Evolutionary conservation across 345 rosid species (phyloP).

Genomic region (Salix koriyanagi): DNA sequence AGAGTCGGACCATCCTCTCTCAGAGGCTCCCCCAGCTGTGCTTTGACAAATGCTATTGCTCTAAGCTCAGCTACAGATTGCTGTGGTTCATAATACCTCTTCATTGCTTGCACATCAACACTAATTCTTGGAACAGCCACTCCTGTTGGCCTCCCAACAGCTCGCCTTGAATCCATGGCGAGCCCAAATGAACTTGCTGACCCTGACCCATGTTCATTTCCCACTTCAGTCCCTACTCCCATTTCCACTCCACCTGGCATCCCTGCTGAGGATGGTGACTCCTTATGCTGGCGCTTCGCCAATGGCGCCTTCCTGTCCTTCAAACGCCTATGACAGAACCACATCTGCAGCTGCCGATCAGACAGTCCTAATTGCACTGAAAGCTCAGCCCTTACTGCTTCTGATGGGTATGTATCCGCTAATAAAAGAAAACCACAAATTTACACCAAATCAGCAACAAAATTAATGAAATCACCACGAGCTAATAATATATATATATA

Average conservation of each 20-base stretch:
- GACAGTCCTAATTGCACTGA: constrained; percentile 72
- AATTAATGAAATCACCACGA: background rate
- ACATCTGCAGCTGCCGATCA: constrained; percentile 93
- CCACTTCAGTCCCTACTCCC: constrained; percentile 23
- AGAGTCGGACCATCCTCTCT: constrained; percentile 83
- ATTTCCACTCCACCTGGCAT: constrained; percentile 22
- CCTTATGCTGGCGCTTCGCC: constrained; percentile 50
- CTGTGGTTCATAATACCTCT: constrained; percentile 52
- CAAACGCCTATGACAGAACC: constrained; percentile 91
- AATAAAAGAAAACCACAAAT: constrained; percentile 8
- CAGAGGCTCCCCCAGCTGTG: constrained; percentile 75
- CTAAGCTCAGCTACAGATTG: constrained; percentile 40
- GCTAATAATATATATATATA: background rate
- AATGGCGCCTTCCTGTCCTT: constrained; percentile 69
- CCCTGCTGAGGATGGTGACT: constrained; percentile 23
- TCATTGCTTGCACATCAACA: constrained; percentile 42
- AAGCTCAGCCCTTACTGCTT: constrained; percentile 62
- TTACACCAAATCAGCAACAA: background rate
- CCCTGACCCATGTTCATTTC: constrained; percentile 28
- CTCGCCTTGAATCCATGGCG: constrained; percentile 39
- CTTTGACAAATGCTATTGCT: constrained; percentile 67
- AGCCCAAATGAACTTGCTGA: constrained; percentile 30
- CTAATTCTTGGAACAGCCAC: constrained; percentile 43
- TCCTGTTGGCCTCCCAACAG: constrained; percentile 30
- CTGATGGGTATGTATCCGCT: constrained; percentile 81